These are phyloP conservation scores for Apiospora arundinis DNA, from an alignment of 2,329 filamentous ascomycete species.

Conservation along the genomic window DNA sequence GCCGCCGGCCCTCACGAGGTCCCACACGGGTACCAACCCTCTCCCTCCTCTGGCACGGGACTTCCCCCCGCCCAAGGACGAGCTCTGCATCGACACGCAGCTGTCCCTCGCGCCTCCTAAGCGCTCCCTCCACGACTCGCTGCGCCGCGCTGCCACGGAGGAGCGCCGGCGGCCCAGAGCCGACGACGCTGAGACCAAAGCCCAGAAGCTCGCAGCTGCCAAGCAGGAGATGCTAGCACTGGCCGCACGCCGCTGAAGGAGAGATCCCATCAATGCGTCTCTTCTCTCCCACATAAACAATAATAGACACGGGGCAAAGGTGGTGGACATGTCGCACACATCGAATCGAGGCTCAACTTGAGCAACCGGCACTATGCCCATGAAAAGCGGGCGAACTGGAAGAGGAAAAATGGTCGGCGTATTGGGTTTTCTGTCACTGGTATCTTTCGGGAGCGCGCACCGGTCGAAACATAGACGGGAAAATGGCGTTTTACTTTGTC, in stretches of 20 bases:
- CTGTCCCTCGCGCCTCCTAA: constrained; percentile 38
- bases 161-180: constrained; percentile 20
- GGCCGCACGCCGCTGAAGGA: constrained; percentile 30
- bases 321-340: constrained; percentile 3
- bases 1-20: not conserved
- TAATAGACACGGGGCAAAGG: not conserved
- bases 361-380: constrained; percentile 30
- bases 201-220: constrained; percentile 50
- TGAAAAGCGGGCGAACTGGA: constrained; percentile 24
- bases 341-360: constrained; percentile 1
- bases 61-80: constrained; percentile 33
- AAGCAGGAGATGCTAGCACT: constrained; percentile 54
- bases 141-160: constrained; percentile 34
- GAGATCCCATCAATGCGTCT: not conserved
- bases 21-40: constrained; percentile 31
- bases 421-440: constrained; percentile 28
- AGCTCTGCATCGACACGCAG: constrained; percentile 39
- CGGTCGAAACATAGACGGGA: not conserved
- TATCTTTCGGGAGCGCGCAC: not conserved
- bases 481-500: constrained; percentile 1
- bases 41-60: constrained; percentile 37
- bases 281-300: not conserved
- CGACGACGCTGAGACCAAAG: constrained; percentile 43
- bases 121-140: constrained; percentile 37
- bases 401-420: constrained; percentile 25